Evolutionary conservation across 1,139 yeast genomes (phyloP).

Genomic region (Lodderomyces metapsilosis): DNA sequence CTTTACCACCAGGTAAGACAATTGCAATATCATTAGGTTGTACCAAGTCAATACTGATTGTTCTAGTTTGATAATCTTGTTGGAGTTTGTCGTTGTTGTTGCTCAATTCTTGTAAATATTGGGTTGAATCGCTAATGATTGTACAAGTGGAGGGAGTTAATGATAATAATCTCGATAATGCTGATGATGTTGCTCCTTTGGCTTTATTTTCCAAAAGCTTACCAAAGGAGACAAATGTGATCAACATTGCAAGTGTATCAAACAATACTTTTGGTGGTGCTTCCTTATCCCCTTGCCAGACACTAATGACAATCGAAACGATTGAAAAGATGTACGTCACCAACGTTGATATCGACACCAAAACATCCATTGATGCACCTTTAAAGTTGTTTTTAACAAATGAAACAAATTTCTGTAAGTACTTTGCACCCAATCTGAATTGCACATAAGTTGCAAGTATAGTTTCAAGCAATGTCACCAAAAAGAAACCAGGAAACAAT

Average conservation of each 20-base stretch:
- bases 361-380: constrained; percentile 91
- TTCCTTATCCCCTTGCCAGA: constrained; percentile 33
- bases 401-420: constrained; percentile 60
- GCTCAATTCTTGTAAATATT: constrained; percentile 19
- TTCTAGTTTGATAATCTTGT: constrained; percentile 23
- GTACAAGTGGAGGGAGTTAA: constrained; percentile 78
- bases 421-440: constrained; percentile 61
- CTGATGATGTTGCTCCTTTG: constrained; percentile 89
- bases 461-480: constrained; percentile 62
- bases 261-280: constrained; percentile 71
- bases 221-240: constrained; percentile 81
- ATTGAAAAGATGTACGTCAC: constrained; percentile 77
- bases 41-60: constrained; percentile 68
- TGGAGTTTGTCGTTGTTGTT: constrained; percentile 6
- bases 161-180: constrained; percentile 75
- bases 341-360: constrained; percentile 79
- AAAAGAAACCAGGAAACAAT: constrained; percentile 52
- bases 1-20: constrained; percentile 79
- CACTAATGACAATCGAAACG: constrained; percentile 50
- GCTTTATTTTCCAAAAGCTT: constrained; percentile 91
- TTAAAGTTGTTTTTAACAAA: constrained; percentile 63
- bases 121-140: constrained; percentile 47
- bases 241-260: constrained; percentile 84
- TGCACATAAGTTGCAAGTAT: constrained; percentile 66
- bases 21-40: constrained; percentile 77